phyloP scores from a whole-genome alignment of 1,139 yeast genomes.

The Candida mesenterica region DNA sequence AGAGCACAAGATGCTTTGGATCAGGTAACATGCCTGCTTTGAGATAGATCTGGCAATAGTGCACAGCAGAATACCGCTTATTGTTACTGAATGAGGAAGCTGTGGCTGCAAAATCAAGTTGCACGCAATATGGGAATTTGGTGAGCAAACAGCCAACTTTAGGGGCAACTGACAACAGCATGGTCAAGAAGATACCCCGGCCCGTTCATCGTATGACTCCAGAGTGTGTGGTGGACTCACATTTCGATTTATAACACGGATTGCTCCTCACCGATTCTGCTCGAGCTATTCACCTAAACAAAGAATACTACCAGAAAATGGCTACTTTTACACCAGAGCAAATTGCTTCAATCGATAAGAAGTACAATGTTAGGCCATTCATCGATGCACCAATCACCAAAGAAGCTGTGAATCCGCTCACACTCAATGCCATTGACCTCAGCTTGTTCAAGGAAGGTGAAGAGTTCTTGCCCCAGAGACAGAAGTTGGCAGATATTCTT shows the following conservation, averaged over 20 bases:
- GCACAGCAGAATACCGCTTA: no score
- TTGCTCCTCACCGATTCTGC: neutral
- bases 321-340: neutral
- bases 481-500: conserved; percentile 28
- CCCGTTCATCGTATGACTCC: no score
- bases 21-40: no score
- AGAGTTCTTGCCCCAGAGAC: conserved; percentile 21
- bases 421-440: conserved; percentile 10
- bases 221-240: neutral
- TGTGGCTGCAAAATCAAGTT: no score
- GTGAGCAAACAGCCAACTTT: neutral
- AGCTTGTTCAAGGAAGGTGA: conserved; percentile 9
- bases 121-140: no score
- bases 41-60: no score
- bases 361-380: conserved; percentile 31
- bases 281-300: neutral
- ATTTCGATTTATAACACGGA: neutral
- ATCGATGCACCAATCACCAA: conserved; percentile 20
- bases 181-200: neutral
- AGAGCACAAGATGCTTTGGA: no score
- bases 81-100: no score
- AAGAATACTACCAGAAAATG: neutral
- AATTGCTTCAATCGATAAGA: conserved; percentile 12
- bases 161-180: neutral
- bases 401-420: conserved; percentile 5